Evolutionary conservation across 179 eudicot species (phyloP).

Genomic region (Beta macrorhiza): DNA sequence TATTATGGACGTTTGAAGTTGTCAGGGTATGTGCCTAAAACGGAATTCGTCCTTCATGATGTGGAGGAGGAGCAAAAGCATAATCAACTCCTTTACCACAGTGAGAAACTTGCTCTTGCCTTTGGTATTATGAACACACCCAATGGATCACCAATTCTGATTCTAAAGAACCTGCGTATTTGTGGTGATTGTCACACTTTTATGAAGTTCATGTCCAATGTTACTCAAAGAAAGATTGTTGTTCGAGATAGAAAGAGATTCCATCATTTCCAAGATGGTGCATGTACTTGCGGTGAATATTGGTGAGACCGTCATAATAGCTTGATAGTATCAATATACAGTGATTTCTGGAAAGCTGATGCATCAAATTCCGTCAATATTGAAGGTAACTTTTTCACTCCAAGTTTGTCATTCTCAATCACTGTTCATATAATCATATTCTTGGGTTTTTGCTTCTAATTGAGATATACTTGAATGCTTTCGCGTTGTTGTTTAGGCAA

Average conservation of each 20-base stretch:
- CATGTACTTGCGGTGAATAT: slow-evolving; percentile 44
- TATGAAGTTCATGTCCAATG: slow-evolving; percentile 41
- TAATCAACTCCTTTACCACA: slow-evolving; percentile 39
- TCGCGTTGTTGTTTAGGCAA: no score
- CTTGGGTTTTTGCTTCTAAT: no score
- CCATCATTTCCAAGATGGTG: slow-evolving; percentile 46
- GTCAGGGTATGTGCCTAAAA: slow-evolving; percentile 39
- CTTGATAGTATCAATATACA: not conserved
- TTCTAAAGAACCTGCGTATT: slow-evolving; percentile 43
- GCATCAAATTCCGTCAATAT: not conserved
- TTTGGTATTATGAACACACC: slow-evolving; percentile 38
- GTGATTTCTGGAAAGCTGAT: no score
- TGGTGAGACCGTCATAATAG: slow-evolving; percentile 29
- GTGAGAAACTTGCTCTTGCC: slow-evolving; percentile 47
- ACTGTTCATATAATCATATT: no score
- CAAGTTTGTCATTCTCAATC: not conserved
- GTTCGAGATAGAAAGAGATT: slow-evolving; percentile 43
- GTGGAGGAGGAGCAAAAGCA: slow-evolving; percentile 49
- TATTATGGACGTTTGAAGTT: slow-evolving; percentile 28
- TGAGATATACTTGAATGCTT: no score
- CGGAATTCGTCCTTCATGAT: slow-evolving; percentile 39
- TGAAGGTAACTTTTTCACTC: not conserved
- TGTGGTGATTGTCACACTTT: slow-evolving; percentile 49
- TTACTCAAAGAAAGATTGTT: slow-evolving; percentile 36
- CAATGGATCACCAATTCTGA: slow-evolving; percentile 26